Evolutionary conservation across 352 stramenopile species (phyloP).

Genomic region (Lagenidium sp.): DNA sequence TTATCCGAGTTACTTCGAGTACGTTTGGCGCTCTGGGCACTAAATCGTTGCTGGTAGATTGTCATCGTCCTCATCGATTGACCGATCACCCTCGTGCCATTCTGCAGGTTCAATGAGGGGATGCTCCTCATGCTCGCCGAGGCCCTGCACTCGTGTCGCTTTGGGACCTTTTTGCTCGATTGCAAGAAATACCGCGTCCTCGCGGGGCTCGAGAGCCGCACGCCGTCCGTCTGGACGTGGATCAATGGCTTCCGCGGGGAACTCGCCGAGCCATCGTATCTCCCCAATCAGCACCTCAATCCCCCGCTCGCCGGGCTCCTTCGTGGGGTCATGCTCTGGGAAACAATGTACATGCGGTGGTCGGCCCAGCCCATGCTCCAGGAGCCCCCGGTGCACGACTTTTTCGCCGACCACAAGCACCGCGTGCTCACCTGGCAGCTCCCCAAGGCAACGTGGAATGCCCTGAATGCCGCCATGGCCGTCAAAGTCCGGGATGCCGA

Average conservation of each 20-base stretch:
- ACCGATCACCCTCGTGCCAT: too few species aligned
- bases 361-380: conserved; percentile 50
- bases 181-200: conserved; percentile 80
- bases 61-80: too few species aligned
- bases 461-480: conserved; percentile 30
- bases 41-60: too few species aligned
- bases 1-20: conserved; percentile 95
- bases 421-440: conserved; percentile 62
- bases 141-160: conserved; percentile 95
- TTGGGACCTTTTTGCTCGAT: conserved; percentile 97
- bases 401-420: conserved; percentile 48
- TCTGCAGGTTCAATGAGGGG: conserved; percentile 88
- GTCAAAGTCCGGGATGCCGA: conserved; percentile 14
- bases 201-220: conserved; percentile 46
- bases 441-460: conserved; percentile 36
- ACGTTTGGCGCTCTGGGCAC: too few species aligned
- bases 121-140: conserved; percentile 91
- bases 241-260: conserved; percentile 65
- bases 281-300: conserved; percentile 39
- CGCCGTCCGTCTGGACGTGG: conserved; percentile 74
- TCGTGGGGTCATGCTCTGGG: conserved; percentile 56
- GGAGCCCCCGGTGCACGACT: conserved; percentile 26
- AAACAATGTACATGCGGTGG: conserved; percentile 69
- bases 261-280: conserved; percentile 46
- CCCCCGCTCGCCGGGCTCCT: conserved; percentile 48